Evolutionary conservation across 1,284 basidiomycete genomes (phyloP).

Genomic region (Moesziomyces sp.): DNA sequence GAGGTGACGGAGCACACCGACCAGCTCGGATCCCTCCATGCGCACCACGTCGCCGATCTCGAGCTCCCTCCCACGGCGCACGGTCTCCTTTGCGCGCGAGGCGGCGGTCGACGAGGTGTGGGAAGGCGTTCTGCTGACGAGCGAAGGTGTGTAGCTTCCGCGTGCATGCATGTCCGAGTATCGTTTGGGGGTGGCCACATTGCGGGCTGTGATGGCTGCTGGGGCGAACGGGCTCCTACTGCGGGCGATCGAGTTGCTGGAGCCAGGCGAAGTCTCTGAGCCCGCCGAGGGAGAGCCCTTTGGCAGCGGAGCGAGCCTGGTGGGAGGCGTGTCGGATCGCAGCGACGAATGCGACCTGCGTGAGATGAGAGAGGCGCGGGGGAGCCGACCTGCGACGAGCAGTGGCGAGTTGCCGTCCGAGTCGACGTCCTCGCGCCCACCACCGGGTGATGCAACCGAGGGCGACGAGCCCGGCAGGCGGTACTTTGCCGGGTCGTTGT

Average conservation of each 20-base stretch:
- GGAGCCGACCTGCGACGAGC: conserved; percentile 35
- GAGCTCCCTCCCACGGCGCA: conserved; percentile 41
- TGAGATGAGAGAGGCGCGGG: conserved; percentile 31
- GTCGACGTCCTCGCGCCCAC: conserved; percentile 16
- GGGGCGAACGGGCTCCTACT: conserved; percentile 23
- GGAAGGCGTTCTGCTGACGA: conserved; percentile 25
- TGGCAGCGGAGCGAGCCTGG: conserved; percentile 8
- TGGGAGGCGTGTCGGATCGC: conserved; percentile 35
- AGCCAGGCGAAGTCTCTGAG: conserved; percentile 25
- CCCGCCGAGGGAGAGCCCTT: conserved; percentile 26
- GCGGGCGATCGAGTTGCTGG: conserved; percentile 13
- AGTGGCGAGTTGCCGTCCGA: conserved; percentile 33
- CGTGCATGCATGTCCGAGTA: conserved; percentile 36
- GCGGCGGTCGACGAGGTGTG: conserved; percentile 40
- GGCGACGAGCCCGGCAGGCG: conserved; percentile 20
- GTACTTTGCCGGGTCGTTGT: conserved; percentile 51
- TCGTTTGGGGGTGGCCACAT: conserved; percentile 33
- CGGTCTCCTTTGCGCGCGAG: conserved; percentile 28
- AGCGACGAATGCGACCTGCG: conserved; percentile 36
- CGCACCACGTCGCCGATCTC: conserved; percentile 61
- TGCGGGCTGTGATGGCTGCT: conserved; percentile 14
- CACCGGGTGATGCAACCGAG: conserved; percentile 11
- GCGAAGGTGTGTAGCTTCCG: conserved; percentile 14
- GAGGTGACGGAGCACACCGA: conserved; percentile 62
- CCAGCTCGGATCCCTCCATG: conserved; percentile 53